Evolutionary conservation across 1,139 yeast species (phyloP).

Genomic region (Barnettozyma hawaiiensis): DNA sequence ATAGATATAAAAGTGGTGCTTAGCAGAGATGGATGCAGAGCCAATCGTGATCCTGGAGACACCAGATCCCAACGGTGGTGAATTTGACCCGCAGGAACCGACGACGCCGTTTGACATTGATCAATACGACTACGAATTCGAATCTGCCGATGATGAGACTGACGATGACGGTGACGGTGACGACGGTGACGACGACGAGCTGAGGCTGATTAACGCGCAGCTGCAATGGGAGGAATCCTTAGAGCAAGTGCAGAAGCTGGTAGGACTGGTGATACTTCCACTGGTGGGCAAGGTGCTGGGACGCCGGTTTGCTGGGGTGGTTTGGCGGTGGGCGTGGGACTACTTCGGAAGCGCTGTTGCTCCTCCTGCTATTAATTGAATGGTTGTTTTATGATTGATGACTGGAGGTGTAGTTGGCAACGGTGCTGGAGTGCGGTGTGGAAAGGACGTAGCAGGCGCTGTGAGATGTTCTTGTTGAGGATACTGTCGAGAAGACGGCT

Average conservation of each 20-base stretch:
- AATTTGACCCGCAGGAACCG: conserved; percentile 9
- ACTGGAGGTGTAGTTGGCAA: conserved; percentile 14
- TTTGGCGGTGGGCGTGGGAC: conserved; percentile 23
- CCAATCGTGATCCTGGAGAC: conserved; percentile 1
- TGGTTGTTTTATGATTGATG: conserved; percentile 2
- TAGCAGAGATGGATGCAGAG: not conserved
- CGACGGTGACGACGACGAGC: no score
- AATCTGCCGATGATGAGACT: conserved; percentile 12
- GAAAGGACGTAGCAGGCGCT: conserved; percentile 19
- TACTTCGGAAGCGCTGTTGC: no score
- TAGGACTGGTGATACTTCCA: conserved; percentile 59
- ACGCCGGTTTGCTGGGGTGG: conserved; percentile 47
- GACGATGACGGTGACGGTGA: no score
- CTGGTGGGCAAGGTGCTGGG: conserved; percentile 68
- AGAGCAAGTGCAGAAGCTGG: conserved; percentile 51
- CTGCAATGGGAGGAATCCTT: conserved; percentile 79
- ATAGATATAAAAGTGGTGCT: no score
- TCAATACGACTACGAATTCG: conserved; percentile 16
- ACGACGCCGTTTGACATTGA: conserved; percentile 11
- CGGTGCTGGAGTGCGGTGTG: conserved; percentile 15
- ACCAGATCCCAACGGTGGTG: conserved; percentile 7
- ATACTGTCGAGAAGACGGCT: conserved; percentile 21
- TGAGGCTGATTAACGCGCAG: conserved; percentile 43
- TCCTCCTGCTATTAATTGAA: not conserved
- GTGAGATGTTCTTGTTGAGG: conserved; percentile 18